Evolutionary conservation across 345 rosid genomes (phyloP), one percentile per base, ranked within the genome.

Genomic region (Melaleuca alternifolia): DNA sequence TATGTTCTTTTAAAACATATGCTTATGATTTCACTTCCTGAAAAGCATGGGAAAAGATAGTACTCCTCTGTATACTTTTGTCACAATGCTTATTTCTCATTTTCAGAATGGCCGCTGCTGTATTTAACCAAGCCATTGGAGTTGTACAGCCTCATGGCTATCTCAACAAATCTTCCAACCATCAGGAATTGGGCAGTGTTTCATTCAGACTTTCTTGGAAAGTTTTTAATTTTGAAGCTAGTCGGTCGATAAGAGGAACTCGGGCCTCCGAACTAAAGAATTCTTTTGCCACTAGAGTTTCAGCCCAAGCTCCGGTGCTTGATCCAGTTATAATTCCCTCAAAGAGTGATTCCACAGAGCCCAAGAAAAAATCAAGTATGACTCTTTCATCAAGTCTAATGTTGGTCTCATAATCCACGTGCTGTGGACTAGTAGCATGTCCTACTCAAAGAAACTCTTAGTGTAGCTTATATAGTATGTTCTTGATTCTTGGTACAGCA

Each of bases 71-170:
- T 85, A 24, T 44, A 76, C 56, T 83, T 50, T 33, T 83, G 26
- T 53, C 20, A 28, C 3, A 50, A 51, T 50, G 77, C 21, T 16
- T 84, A 26, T 83, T 30, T 86, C 71, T 51, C 82, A 61, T 85
- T 87, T 90, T 83, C 95, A 94, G 98, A 88, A 96, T 96, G 98
- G 94, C 94, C 56, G 89, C 90, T 85, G 89, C 94, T 89, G 90
- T 87, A 65, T 92, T 93, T 85, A 91, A 93, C 89, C 95, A 92
- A 89, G 85, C 93, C 51, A 33, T 89, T 24, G 90, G 90, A 86
- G 89, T 90, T 82, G 82, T 90, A 81, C 92, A 90, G 57, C 86
- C 88, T 87, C 91, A 85, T 51, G 86, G 65, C 82, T 89, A 86
- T 57, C 88, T 91, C 46, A 86, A 88, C 56, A 90, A 54, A 90